Base-by-base conservation (phyloP, 345 rosid genomes). In the Pistacia atlantica region DNA sequence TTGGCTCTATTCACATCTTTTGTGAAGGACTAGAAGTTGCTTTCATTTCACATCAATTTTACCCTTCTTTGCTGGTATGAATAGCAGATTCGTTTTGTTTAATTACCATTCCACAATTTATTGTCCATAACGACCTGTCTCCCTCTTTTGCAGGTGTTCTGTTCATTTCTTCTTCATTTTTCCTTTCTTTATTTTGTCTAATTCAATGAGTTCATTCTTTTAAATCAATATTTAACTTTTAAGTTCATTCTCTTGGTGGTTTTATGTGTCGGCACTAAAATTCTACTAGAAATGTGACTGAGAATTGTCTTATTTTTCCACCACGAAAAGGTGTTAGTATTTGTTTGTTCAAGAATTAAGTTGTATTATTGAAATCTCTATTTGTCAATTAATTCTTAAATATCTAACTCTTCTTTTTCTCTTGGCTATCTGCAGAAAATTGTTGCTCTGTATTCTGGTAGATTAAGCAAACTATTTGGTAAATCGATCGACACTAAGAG, bases 391-490 rank as follows among this genome's bases (percentile, higher is more conserved):
- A 10, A 49, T 22, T 56, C 9, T 3, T 51, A 10, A n/a, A 60
- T 31, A 37, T 78, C 72, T 74, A 46, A 80, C 71, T 55, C 28
- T 57, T 10, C 46, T 71, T 17, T 35, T 38, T 48, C 68, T 20
- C 45, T 33, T 78, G 75, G 65, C 54, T 74, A 31, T 75, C 67
- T 82, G 83, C 97, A 96, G 98, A 83, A 74, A 84, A 88, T 92
- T 54, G 74, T 96, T 49, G 87, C 90, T 71, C 73, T 83, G 0
- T 89, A 88, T 76, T 92, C 95, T 5, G 91, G 90, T 42, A 90
- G 87, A 79, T 77, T 96, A 46, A 80, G 87, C 82, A 90, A 80
- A 80, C 75, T 93, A 64, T 84, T 91, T 72, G 88, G 94, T 35
- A 90, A 86, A 82, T 89, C 95, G 59, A 77, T 81, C 12, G 71